Evolutionary conservation across 768 basidiomycete genomes (phyloP), one percentile per base, ranked within the genome.

Genomic region (Russula dissimulans): DNA sequence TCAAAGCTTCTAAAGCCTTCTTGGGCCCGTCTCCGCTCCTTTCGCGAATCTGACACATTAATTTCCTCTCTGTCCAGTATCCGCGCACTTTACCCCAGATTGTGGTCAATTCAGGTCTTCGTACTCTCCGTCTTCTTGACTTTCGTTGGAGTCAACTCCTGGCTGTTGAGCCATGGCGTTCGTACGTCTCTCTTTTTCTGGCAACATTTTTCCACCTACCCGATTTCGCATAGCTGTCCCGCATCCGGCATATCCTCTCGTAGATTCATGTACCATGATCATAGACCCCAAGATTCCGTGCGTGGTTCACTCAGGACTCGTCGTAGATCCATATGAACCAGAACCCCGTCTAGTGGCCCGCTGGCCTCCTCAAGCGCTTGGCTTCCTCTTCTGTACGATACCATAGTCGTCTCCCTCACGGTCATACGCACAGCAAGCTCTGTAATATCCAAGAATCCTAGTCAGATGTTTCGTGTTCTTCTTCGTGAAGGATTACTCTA

Each of bases 111-210:
- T 62, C 66, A 60, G 32, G 65, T n/a, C 63, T 74, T 56, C 67
- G 70, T 56, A 9, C 67, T 49, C 51, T 3, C 45, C 4, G 60
- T 85, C 9, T 75, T 82, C 43, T 8, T 76, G 11, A 18, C 32
- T 4, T 78, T 80, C 69, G 72, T 79, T n/a, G 69, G 65, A 4
- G 67, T 81, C 63, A 83, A 81, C 60, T 73, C 75, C 0, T 85
- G 79, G 79, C 70, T 86, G n/a, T 71, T 87, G 18, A 74, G 75
- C 31, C 63, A 70, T 15, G 83, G 77, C 0, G 63, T 75, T 72
- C 72, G 85, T 86, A 62, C 12, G 81, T 68, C 43, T 5, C 29
- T 39, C 15, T 2, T 36, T 39, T 11, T 2, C 22, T 34, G 12
- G 11, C 10, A 60, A 26, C 22, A 2, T 56, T 12, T 38, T 10